Percentiles rank a stretch among this genome's conserved stretches.
Evolutionary conservation across 164 flowering plant species (phyloP).

Genomic region (Umbilicus rupestris): DNA sequence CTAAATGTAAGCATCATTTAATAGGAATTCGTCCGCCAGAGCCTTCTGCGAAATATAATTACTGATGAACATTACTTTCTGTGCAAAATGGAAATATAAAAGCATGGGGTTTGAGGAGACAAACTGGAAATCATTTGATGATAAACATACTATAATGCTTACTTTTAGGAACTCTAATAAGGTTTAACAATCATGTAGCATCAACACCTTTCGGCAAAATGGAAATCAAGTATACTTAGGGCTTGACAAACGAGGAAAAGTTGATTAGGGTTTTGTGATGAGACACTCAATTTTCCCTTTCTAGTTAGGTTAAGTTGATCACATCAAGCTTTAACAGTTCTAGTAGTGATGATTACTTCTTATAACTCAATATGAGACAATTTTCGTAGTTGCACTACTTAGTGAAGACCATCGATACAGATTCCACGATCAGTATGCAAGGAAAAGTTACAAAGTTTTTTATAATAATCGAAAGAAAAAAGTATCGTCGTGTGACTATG

Average conservation of each 20-base stretch:
- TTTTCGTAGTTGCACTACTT: neutral
- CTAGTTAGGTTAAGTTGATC: neutral
- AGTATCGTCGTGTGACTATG: too few relatives aligned
- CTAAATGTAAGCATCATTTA: too few relatives aligned
- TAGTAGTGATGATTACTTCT: too few relatives aligned
- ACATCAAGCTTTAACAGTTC: neutral
- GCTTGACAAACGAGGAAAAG: neutral
- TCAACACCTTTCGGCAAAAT: neutral
- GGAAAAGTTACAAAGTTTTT: too few relatives aligned
- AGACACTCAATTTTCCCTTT: neutral
- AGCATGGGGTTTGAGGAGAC: too few relatives aligned
- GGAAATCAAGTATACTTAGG: neutral
- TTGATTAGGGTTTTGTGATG: neutral
- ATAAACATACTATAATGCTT: neutral
- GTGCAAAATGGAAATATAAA: too few relatives aligned
- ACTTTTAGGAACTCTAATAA: neutral
- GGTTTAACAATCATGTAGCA: neutral
- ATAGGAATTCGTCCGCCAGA: too few relatives aligned
- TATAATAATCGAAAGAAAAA: too few relatives aligned
- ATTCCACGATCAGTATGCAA: too few relatives aligned
- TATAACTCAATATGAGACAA: too few relatives aligned
- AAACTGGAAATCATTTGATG: neutral
- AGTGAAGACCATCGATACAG: neutral
- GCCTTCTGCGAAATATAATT: too few relatives aligned
- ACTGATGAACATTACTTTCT: too few relatives aligned